Evolutionary conservation across 208 protist species (phyloP).

Genomic region (Trypanosoma grayi): DNA sequence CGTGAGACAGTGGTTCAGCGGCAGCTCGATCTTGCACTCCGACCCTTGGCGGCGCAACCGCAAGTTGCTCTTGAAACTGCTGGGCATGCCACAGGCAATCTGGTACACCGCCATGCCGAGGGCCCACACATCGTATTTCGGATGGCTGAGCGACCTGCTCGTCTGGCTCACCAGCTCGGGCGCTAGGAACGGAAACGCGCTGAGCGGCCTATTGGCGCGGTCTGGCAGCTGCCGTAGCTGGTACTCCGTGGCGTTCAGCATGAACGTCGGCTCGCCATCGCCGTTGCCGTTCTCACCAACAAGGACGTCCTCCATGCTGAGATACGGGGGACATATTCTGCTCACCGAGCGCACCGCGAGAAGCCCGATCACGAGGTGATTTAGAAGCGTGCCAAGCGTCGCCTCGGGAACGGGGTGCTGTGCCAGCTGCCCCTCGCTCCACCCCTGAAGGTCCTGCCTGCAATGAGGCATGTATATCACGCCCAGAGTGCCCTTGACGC

Average conservation of each 20-base stretch:
- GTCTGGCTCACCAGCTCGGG: neutral
- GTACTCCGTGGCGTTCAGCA: slow-evolving; percentile 14
- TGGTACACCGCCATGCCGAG: slow-evolving; percentile 54
- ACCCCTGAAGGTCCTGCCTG: slow-evolving; percentile 34
- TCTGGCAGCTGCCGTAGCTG: neutral
- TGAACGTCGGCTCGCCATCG: slow-evolving; percentile 32
- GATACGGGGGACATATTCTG: slow-evolving; percentile 14
- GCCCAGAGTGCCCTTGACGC: slow-evolving; percentile 30
- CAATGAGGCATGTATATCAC: slow-evolving; percentile 78
- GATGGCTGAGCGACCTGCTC: neutral
- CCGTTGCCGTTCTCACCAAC: slow-evolving; percentile 29
- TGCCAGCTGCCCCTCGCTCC: slow-evolving; percentile 31
- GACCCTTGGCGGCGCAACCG: neutral
- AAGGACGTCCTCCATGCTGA: slow-evolving; percentile 46
- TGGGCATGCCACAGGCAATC: slow-evolving; percentile 34
- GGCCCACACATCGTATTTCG: slow-evolving; percentile 50
- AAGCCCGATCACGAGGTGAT: slow-evolving; percentile 35
- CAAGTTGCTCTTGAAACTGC: slow-evolving; percentile 8
- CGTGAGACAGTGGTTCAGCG: slow-evolving; percentile 50
- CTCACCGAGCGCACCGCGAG: slow-evolving; percentile 17
- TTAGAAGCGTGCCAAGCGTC: slow-evolving; percentile 29
- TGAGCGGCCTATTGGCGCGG: neutral
- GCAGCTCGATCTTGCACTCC: slow-evolving; percentile 18
- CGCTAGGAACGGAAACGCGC: neutral
- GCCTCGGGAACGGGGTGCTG: slow-evolving; percentile 33